Conservation (phyloP, 202 grass and related monocot genomes). For the Elaeis oleifera region DNA sequence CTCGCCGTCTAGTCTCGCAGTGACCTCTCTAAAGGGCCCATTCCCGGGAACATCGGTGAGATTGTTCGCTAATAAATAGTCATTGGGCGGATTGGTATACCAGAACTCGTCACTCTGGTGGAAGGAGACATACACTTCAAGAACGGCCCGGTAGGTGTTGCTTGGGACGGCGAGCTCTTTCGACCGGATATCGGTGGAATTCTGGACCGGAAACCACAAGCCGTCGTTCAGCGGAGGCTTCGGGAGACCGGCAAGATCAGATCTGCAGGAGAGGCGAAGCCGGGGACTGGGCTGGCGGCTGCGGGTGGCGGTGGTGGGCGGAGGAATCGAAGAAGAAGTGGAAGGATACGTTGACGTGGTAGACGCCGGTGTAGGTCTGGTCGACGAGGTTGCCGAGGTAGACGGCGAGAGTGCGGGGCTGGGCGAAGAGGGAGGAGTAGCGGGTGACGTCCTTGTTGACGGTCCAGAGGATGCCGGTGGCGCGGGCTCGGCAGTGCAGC, state of each 20-base stretch:
- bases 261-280: conserved; percentile 33
- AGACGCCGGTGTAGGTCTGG: conserved; percentile 65
- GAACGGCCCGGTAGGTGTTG: conserved; percentile 63
- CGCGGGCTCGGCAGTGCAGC: conserved; percentile 75
- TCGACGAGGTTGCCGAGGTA: conserved; percentile 75
- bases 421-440: conserved; percentile 43
- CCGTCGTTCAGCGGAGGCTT: conserved; percentile 58
- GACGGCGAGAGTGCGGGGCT: conserved; percentile 51
- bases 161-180: conserved; percentile 45
- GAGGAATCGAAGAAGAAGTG: conserved; percentile 60
- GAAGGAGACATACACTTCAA: conserved; percentile 70
- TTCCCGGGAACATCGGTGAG: conserved; percentile 42
- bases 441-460: conserved; percentile 51
- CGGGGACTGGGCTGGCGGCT: background rate
- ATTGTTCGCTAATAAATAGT: conserved; percentile 69
- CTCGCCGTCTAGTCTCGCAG: conserved; percentile 42
- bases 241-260: conserved; percentile 70
- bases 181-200: conserved; percentile 46
- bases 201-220: conserved; percentile 66
- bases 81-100: conserved; percentile 72
- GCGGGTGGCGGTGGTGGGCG: background rate
- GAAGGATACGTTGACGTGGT: conserved; percentile 78
- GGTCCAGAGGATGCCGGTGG: conserved; percentile 60
- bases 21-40: conserved; percentile 66
- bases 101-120: conserved; percentile 73